A percentile compares a stretch with the other conserved stretches of the same genome.
phyloP scores from a whole-genome alignment of 805 yeast genomes.

The Trichomonascus vanleenenianus region DNA sequence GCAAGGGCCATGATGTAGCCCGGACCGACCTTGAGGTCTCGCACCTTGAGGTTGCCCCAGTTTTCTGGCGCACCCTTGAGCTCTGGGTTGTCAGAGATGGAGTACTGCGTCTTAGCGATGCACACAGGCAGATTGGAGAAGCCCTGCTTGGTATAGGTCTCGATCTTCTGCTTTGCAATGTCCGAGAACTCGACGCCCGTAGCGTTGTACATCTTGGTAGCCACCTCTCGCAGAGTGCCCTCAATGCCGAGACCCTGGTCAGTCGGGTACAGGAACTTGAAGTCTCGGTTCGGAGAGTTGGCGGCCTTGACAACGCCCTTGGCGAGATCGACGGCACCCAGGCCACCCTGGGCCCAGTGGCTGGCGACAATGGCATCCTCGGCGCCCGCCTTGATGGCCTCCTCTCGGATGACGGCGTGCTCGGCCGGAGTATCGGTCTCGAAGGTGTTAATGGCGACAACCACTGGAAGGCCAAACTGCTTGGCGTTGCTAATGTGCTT shows the following conservation, averaged over 20 bases:
- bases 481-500: conserved; percentile 86
- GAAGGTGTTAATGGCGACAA: conserved; percentile 89
- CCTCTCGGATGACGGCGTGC: conserved; percentile 67
- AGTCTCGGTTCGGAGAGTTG: conserved; percentile 40
- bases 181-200: conserved; percentile 74
- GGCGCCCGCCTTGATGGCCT: conserved; percentile 85
- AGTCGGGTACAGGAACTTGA: conserved; percentile 62
- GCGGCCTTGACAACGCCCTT: conserved; percentile 72
- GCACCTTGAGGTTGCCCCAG: conserved; percentile 76
- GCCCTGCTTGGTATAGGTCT: conserved; percentile 77
- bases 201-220: conserved; percentile 90
- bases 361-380: conserved; percentile 80
- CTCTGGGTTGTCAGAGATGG: conserved; percentile 86
- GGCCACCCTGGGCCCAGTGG: conserved; percentile 96
- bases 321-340: conserved; percentile 80
- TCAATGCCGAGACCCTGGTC: conserved; percentile 57
- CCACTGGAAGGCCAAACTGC: conserved; percentile 83
- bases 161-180: conserved; percentile 74
- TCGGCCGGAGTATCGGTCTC: conserved; percentile 76
- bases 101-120: conserved; percentile 96
- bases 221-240: conserved; percentile 71
- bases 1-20: conserved; percentile 95
- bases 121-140: conserved; percentile 88
- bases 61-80: conserved; percentile 95
- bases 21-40: conserved; percentile 94